A percentile compares a stretch with the other conserved stretches of the same genome.
Evolutionary conservation across 2,329 filamentous ascomycete species (phyloP).

Genomic region (Ascochyta rabiei): DNA sequence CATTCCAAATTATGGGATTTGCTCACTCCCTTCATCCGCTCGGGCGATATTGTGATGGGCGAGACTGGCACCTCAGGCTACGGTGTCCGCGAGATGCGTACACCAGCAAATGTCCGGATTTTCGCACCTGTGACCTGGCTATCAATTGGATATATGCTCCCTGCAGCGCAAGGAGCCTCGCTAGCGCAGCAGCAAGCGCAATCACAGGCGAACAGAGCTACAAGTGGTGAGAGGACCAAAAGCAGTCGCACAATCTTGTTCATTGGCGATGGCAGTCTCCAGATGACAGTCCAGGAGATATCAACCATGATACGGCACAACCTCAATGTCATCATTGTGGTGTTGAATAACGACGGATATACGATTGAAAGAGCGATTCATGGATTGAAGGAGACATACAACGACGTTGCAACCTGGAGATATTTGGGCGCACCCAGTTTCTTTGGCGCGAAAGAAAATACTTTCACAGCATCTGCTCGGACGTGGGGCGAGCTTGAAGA

Average conservation of each 20-base stretch:
- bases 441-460: conserved; percentile 23
- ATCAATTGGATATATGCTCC: conserved; percentile 66
- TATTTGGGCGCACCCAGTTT: conserved; percentile 27
- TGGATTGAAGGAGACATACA: conserved; percentile 30
- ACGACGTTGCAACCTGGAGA: conserved; percentile 29
- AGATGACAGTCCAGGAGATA: conserved; percentile 48
- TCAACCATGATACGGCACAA: conserved; percentile 46
- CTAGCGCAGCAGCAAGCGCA: conserved; percentile 36
- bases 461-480: conserved; percentile 38
- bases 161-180: conserved; percentile 61
- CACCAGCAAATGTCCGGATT: conserved; percentile 15
- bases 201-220: conserved; percentile 13
- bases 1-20: conserved; percentile 58
- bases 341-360: conserved; percentile 50
- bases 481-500: conserved; percentile 56
- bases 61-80: conserved; percentile 61
- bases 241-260: conserved; percentile 41
- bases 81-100: conserved; percentile 20
- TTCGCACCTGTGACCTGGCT: conserved; percentile 23
- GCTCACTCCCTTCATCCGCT: conserved; percentile 55
- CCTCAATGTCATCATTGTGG: conserved; percentile 41
- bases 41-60: conserved; percentile 62
- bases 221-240: neutral
- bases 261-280: conserved; percentile 47
- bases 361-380: conserved; percentile 51